Conservation (phyloP, 2,329 filamentous ascomycete genomes). For the Corniculantispora saksenae region DNA sequence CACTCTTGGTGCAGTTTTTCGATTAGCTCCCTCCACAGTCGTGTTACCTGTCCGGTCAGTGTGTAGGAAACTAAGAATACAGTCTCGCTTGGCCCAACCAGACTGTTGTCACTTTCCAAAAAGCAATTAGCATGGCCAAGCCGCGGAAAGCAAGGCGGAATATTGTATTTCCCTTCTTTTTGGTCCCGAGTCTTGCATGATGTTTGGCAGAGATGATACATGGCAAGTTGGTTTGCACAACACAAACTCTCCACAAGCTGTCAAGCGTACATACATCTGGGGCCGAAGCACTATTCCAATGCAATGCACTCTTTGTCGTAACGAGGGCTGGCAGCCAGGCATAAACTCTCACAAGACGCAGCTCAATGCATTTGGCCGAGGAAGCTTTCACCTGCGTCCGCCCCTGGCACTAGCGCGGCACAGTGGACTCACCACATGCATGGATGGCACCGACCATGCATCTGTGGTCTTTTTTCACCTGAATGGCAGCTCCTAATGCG, state of each 20-base stretch:
- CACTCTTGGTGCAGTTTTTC: background rate
- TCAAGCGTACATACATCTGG: background rate
- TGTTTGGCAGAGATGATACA: background rate
- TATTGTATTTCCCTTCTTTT: background rate
- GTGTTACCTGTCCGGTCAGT: background rate
- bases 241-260: background rate
- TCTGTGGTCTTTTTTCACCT: slow-evolving; percentile 7
- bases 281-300: background rate
- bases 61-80: background rate
- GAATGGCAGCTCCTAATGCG: slow-evolving; percentile 4
- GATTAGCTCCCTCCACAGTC: background rate
- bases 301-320: too few relatives aligned
- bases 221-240: background rate
- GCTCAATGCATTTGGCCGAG: slow-evolving; percentile 1
- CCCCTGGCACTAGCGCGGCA: slow-evolving; percentile 16
- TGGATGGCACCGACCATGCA: slow-evolving; percentile 22
- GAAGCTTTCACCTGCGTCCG: slow-evolving; percentile 7
- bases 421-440: slow-evolving; percentile 16
- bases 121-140: background rate
- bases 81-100: background rate
- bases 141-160: background rate
- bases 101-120: background rate
- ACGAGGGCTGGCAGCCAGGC: background rate
- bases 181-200: background rate
- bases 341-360: background rate